Evolutionary conservation across 2,329 filamentous ascomycete species (phyloP).

Genomic region (Sporothrix globosa): DNA sequence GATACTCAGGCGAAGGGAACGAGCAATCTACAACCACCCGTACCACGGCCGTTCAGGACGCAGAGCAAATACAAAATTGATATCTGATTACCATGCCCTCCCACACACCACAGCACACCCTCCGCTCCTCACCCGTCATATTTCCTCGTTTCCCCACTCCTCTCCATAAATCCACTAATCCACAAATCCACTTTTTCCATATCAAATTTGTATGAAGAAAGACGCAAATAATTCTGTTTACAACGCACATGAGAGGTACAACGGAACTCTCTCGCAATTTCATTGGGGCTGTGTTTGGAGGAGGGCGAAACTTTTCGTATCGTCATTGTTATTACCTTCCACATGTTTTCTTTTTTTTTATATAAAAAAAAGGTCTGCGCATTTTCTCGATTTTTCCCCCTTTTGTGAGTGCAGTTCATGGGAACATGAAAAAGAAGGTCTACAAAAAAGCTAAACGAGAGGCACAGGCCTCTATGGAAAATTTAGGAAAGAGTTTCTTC

Average conservation of each 20-base stretch:
- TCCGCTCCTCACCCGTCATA: slow-evolving; percentile 9
- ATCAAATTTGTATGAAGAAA: not conserved
- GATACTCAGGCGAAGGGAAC: not conserved
- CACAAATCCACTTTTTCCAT: not conserved
- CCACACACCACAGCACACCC: slow-evolving; percentile 2
- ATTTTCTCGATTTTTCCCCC: too few relatives aligned
- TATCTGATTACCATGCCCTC: not conserved
- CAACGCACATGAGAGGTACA: slow-evolving; percentile 1
- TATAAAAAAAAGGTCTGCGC: not conserved
- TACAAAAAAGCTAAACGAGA: slow-evolving; percentile 3
- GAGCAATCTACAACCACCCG: not conserved
- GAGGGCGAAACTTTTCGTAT: not conserved
- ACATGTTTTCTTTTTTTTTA: not conserved
- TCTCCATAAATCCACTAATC: not conserved
- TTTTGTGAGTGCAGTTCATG: not conserved
- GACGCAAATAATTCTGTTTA: not conserved
- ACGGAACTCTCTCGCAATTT: not conserved
- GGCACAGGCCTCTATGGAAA: not conserved
- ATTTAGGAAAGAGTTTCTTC: not conserved
- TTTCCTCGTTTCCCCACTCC: not conserved
- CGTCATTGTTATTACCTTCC: not conserved
- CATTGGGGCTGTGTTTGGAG: not conserved
- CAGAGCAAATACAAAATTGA: slow-evolving; percentile 7
- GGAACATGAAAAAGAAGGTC: not conserved
- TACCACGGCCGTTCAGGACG: slow-evolving; percentile 3